phyloP scores from a whole-genome alignment of 2,329 filamentous ascomycete genomes.

The Cordyceps farinosa region DNA sequence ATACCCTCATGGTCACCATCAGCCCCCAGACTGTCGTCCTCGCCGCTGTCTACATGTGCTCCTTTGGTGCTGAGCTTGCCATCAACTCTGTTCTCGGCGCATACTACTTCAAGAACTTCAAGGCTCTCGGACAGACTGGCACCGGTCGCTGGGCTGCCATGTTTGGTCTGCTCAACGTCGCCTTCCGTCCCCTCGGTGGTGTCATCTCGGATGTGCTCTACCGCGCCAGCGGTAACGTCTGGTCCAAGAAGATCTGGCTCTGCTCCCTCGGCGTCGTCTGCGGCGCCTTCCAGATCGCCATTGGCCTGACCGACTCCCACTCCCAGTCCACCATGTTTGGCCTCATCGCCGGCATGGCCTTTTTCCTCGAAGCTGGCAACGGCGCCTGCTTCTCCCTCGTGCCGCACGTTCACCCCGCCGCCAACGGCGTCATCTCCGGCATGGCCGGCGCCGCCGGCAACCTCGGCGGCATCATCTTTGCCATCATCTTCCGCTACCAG shows the following conservation, averaged over 20 bases:
- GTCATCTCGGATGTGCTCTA: conserved; percentile 50
- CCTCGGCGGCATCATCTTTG: conserved; percentile 79
- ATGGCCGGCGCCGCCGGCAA: conserved; percentile 78
- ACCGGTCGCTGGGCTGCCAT: conserved; percentile 64
- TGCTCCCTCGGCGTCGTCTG: conserved; percentile 52
- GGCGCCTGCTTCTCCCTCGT: conserved; percentile 84
- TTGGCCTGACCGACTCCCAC: conserved; percentile 44
- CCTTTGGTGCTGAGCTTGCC: conserved; percentile 61
- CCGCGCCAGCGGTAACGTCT: conserved; percentile 29
- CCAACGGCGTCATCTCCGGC: conserved; percentile 76
- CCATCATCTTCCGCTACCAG: conserved; percentile 30
- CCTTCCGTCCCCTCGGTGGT: conserved; percentile 64
- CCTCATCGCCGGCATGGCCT: conserved; percentile 70
- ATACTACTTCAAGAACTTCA: conserved; percentile 60
- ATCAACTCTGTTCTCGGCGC: conserved; percentile 58
- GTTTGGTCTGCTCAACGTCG: conserved; percentile 70
- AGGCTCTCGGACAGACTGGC: conserved; percentile 51
- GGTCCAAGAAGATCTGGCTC: conserved; percentile 30
- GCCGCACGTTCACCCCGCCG: conserved; percentile 77
- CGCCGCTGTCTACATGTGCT: conserved; percentile 55
- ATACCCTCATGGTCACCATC: conserved; percentile 43
- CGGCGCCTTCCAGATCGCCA: conserved; percentile 58
- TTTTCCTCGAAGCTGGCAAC: conserved; percentile 83
- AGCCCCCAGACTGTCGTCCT: conserved; percentile 55
- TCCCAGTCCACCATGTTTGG: conserved; percentile 72